Percentiles rank a stretch among this genome's conserved stretches.
These are phyloP conservation scores for Acanthamoeba lenticulata DNA, from an alignment of 208 protist species.

Conservation along the genomic window DNA sequence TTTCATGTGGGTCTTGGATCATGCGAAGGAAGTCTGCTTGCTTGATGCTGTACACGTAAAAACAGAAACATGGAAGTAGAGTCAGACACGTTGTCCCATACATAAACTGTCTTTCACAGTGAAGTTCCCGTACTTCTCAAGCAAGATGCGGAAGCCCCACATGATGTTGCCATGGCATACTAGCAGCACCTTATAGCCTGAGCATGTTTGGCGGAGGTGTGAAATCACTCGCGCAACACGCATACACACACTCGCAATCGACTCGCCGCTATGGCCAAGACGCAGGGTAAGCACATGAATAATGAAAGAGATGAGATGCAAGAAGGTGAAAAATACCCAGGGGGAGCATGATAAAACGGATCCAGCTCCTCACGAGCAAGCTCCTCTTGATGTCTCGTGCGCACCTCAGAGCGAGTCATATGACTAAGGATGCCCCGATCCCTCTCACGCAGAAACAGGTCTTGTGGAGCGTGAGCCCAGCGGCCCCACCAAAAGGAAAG, in stretches of 20 bases:
- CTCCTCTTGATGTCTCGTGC: neutral
- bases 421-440: slow-evolving; percentile 53
- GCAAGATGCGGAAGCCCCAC: slow-evolving; percentile 48
- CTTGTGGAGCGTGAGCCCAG: neutral
- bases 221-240: slow-evolving; percentile 59
- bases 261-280: slow-evolving; percentile 20
- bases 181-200: slow-evolving; percentile 36
- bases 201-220: neutral
- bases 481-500: neutral
- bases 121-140: neutral
- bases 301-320: neutral
- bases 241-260: slow-evolving; percentile 63
- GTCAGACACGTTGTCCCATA: neutral
- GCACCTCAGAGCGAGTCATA: neutral
- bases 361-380: slow-evolving; percentile 43
- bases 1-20: slow-evolving; percentile 39
- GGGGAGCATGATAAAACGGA: slow-evolving; percentile 64
- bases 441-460: slow-evolving; percentile 60
- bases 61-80: neutral
- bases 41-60: neutral
- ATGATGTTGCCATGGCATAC: slow-evolving; percentile 69
- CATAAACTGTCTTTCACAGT: neutral
- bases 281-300: neutral
- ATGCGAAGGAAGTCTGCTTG: neutral
- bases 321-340: neutral